phyloP scores from a whole-genome alignment of 1,139 yeast species.

The Zygotorulaspora mrakii region DNA sequence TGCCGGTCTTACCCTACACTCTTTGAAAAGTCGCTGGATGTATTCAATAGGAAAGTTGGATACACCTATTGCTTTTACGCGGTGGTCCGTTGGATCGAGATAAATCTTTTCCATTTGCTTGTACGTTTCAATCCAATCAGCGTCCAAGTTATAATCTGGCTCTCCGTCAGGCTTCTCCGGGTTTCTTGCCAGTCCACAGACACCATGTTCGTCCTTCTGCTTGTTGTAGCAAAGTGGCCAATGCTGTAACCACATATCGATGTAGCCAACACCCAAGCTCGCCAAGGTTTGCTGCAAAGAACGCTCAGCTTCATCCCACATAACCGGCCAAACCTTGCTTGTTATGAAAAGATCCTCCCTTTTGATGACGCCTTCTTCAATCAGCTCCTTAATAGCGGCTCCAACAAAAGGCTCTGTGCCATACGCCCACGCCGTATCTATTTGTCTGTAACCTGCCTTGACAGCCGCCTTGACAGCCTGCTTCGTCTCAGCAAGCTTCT shows the following conservation, averaged over 20 bases:
- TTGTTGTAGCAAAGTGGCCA: conserved; percentile 57
- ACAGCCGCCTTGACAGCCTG: conserved; percentile 48
- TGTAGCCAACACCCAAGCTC: conserved; percentile 52
- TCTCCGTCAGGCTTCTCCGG: conserved; percentile 40
- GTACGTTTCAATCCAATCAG: conserved; percentile 47
- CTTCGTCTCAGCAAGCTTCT: conserved; percentile 32
- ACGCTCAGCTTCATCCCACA: conserved; percentile 39
- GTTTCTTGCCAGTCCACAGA: conserved; percentile 21
- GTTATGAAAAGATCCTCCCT: conserved; percentile 59
- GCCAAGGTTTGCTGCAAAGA: conserved; percentile 41
- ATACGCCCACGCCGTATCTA: conserved; percentile 55
- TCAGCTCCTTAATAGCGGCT: conserved; percentile 47
- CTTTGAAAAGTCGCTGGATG: conserved; percentile 46
- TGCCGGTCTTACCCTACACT: conserved; percentile 47
- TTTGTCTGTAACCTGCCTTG: conserved; percentile 48
- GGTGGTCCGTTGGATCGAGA: conserved; percentile 38
- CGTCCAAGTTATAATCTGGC: conserved; percentile 43
- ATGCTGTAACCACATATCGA: conserved; percentile 56
- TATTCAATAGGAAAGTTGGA: conserved; percentile 52
- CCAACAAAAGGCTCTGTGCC: conserved; percentile 51
- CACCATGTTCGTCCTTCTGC: conserved; percentile 41
- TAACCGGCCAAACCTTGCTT: conserved; percentile 56
- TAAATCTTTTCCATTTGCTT: conserved; percentile 46
- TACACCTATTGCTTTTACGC: conserved; percentile 55
- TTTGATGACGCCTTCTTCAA: conserved; percentile 47